Base-by-base conservation (phyloP, 768 basidiomycete species). In the Leccinum uliginosum region DNA sequence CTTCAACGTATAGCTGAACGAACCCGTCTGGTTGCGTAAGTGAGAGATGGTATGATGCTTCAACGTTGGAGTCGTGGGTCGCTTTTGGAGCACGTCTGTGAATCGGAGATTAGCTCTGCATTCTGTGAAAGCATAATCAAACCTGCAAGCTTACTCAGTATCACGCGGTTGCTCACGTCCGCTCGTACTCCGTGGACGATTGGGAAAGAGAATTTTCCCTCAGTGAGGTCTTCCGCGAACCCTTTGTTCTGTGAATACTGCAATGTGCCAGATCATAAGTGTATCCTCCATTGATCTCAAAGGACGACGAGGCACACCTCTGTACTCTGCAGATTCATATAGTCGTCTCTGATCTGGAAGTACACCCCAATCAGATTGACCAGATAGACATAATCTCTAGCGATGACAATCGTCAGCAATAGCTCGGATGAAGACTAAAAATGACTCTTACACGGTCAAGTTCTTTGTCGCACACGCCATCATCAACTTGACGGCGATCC, bases 341-440 rank as follows among this genome's bases (percentile, higher is more conserved):
- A 89, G 70, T 98, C 96, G 64, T 98, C 96, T n/a, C 94, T 76
- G 62, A 98, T 95, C 69, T 98, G 96, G 71, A 93, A 97, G 65
- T 85, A 89, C n/a, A 97, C 83, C 3, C 95, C 93, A 58, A 98
- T 89, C 10, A 97, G 81, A 70, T 97, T 97, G 59, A 96, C 91
- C 2, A 98, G 80, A 0, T 94, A 93, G 2, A 96, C 85, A 61
- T 92, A 97, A 71, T 98, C 85, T 10, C 92, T 97, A 57, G 38
- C 2, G 32, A 29, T 7, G 23, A 44, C 19, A 0, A 24, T 29
- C 1, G 32, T 51, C 2, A 24, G 27, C 3, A 34, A 46, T 26
- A 14, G 27, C 6, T 32, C 4, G 23, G 2, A 38, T n/a, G 19
- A 27, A 44, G 35, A 38, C 17, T 17, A 8, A 12, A 51, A 4